A percentile compares a stretch with the other conserved stretches of the same genome.
These are phyloP conservation scores for Aspergillus sp. DNA, from an alignment of 2,329 filamentous ascomycete species.

Conservation along the genomic window DNA sequence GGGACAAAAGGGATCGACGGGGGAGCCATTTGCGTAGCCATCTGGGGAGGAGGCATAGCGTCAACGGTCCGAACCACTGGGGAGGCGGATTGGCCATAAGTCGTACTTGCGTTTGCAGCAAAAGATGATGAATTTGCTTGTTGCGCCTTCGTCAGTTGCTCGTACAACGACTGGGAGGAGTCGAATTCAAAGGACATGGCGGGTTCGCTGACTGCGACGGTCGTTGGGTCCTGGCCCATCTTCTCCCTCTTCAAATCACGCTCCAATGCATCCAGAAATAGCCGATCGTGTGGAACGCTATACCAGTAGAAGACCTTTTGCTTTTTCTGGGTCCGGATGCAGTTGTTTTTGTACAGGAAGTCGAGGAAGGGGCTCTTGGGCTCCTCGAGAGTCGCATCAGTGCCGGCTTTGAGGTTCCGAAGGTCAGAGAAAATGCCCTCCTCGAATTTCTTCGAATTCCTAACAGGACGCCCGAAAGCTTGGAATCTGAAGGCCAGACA, in stretches of 20 bases:
- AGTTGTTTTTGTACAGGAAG: constrained; percentile 99
- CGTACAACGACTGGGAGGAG: constrained; percentile 96
- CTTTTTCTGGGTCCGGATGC: constrained; percentile 99
- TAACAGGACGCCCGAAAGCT: constrained; percentile 93
- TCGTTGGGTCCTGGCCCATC: constrained; percentile 97
- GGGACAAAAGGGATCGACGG: constrained; percentile 49
- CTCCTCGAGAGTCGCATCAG: constrained; percentile 95
- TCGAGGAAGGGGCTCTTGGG: constrained; percentile 97
- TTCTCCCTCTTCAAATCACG: constrained; percentile 97
- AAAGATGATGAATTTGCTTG: constrained; percentile 98
- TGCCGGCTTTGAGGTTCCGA: constrained; percentile 95
- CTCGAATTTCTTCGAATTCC: constrained; percentile 99
- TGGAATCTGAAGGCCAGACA: constrained; percentile 97
- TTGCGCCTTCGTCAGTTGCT: constrained; percentile 98
- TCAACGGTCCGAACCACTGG: constrained; percentile 86
- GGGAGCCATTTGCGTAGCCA: constrained; percentile 72
- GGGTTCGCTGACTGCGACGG: constrained; percentile 91
- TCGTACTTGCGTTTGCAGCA: constrained; percentile 63
- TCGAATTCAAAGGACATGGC: constrained; percentile 98
- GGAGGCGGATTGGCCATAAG: constrained; percentile 64
- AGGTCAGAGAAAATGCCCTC: constrained; percentile 98
- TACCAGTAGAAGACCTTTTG: constrained; percentile 99
- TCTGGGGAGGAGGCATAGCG: constrained; percentile 78
- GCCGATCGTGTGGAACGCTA: constrained; percentile 91
- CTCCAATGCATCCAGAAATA: constrained; percentile 95